Evolutionary conservation across 192 early-diverging fungal genomes (phyloP).

Genomic region (Geranomyces variabilis): DNA sequence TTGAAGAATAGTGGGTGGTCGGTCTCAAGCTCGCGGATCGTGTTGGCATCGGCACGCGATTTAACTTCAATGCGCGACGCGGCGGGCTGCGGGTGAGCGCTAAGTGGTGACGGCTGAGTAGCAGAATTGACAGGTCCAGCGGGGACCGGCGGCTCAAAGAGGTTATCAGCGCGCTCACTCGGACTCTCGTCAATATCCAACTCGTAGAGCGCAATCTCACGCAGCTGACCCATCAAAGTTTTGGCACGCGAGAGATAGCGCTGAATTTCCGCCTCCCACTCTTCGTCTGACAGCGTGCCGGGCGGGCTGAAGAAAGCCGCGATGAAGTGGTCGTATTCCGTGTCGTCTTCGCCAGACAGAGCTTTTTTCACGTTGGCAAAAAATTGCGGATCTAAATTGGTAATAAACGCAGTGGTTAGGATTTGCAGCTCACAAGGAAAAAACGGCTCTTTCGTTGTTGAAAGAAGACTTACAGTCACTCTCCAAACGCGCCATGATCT

Average conservation of each 20-base stretch:
- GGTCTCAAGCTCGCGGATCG: conserved; percentile 21
- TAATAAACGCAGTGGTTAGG: too few relatives aligned
- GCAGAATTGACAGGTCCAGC: too few relatives aligned
- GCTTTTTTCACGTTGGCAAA: conserved; percentile 35
- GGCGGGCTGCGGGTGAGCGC: too few relatives aligned
- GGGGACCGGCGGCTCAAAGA: not conserved
- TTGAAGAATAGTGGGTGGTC: conserved; percentile 33
- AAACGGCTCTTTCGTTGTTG: too few relatives aligned
- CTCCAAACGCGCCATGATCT: conserved; percentile 31
- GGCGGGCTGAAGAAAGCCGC: conserved; percentile 23
- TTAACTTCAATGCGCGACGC: conserved; percentile 17
- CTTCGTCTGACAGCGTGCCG: conserved; percentile 12
- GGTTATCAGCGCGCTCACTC: not conserved
- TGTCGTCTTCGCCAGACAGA: conserved; percentile 6
- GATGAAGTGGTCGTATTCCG: conserved; percentile 25
- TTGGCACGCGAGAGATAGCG: conserved; percentile 17
- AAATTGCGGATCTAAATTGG: conserved; percentile 29
- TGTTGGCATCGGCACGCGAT: conserved; percentile 15
- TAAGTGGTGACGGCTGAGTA: too few relatives aligned
- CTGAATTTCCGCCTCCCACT: conserved; percentile 24
- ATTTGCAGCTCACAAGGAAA: not conserved
- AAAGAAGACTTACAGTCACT: conserved; percentile 21
- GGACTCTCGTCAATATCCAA: conserved; percentile 25
- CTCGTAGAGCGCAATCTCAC: conserved; percentile 32
- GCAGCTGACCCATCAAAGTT: conserved; percentile 19